phyloP scores from a whole-genome alignment of 495 filamentous ascomycete species.

The Saxispiralis lemnorum region DNA sequence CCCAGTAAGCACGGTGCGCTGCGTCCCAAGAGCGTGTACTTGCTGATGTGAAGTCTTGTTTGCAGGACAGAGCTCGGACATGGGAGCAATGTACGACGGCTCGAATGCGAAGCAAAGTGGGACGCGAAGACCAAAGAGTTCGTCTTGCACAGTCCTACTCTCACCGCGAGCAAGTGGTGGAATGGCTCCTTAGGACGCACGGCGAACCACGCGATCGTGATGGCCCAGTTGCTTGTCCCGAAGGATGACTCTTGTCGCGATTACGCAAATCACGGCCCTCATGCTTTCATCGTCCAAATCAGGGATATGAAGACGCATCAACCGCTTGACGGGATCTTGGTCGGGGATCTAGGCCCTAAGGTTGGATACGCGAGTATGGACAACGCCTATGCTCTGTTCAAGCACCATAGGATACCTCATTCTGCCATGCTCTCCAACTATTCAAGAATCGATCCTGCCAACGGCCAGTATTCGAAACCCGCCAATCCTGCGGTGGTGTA shows the following conservation, averaged over 20 bases:
- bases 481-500: conserved; percentile 29
- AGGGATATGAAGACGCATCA: conserved; percentile 29
- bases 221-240: conserved; percentile 31
- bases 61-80: conserved; percentile 32
- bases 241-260: conserved; percentile 9
- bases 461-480: conserved; percentile 26
- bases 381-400: conserved; percentile 35
- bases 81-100: conserved; percentile 31
- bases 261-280: conserved; percentile 27
- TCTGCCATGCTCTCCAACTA: conserved; percentile 31
- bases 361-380: conserved; percentile 31
- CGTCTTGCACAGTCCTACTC: conserved; percentile 29
- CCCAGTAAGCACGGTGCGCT: conserved; percentile 5
- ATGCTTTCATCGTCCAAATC: conserved; percentile 34
- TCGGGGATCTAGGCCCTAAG: conserved; percentile 34
- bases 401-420: conserved; percentile 30
- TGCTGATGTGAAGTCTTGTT: neutral
- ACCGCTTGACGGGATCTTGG: conserved; percentile 27
- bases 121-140: conserved; percentile 28
- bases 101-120: conserved; percentile 31
- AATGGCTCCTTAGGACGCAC: conserved; percentile 31
- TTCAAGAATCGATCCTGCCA: conserved; percentile 26
- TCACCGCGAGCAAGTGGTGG: conserved; percentile 36
- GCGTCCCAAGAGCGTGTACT: too few species aligned
- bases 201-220: conserved; percentile 31